A percentile compares a stretch with the other conserved stretches of the same genome.
Evolutionary conservation across 495 filamentous ascomycete genomes (phyloP).

Genomic region (Pyrenula aspistea): DNA sequence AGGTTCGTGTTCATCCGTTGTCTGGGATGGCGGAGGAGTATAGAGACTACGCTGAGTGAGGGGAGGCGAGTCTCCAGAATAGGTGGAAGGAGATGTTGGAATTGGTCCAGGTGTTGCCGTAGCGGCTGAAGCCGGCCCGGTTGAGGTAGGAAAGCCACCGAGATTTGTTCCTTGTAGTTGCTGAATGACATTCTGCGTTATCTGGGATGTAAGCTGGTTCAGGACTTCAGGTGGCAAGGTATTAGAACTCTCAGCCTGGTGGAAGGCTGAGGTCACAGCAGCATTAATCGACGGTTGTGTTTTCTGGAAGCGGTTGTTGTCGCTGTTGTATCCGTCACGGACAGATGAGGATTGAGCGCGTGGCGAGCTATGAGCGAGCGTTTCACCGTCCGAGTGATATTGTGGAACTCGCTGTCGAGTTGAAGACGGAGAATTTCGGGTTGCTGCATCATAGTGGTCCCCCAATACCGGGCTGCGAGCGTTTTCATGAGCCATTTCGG

Average conservation of each 20-base stretch:
- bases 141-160: background rate
- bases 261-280: constrained; percentile 33
- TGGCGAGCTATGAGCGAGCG: background rate
- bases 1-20: constrained; percentile 11
- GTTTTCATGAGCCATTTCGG: background rate
- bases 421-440: background rate
- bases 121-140: constrained; percentile 4
- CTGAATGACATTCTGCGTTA: constrained; percentile 40
- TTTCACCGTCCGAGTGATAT: background rate
- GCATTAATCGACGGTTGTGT: constrained; percentile 31
- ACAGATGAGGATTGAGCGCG: background rate
- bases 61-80: constrained; percentile 18
- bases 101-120: constrained; percentile 9
- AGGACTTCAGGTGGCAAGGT: constrained; percentile 38
- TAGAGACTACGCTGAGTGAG: constrained; percentile 23
- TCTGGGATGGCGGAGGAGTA: constrained; percentile 26
- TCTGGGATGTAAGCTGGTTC: constrained; percentile 33
- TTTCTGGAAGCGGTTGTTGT: constrained; percentile 1
- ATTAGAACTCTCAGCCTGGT: constrained; percentile 18
- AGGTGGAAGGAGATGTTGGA: constrained; percentile 15
- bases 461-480: background rate
- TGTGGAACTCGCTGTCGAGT: background rate
- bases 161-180: constrained; percentile 28
- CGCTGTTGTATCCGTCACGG: background rate
- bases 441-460: background rate